phyloP scores from a whole-genome alignment of 192 early-diverging fungal species.

The Coemansia sp. region DNA sequence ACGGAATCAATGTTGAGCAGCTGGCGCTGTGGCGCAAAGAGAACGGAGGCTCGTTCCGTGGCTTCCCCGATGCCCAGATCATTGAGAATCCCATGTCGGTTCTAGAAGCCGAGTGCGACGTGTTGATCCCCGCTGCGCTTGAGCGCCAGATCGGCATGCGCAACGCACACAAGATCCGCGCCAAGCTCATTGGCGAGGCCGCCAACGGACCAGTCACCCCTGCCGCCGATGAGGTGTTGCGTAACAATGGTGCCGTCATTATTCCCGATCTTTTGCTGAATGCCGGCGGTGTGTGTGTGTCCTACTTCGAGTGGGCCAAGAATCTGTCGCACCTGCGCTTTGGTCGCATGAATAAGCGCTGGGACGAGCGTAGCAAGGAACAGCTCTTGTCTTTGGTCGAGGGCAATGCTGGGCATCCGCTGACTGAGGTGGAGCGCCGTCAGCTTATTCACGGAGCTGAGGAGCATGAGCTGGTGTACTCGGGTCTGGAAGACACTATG shows the following conservation, averaged over 20 bases:
- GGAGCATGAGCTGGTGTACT: constrained; percentile 82
- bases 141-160: constrained; percentile 75
- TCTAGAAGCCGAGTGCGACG: constrained; percentile 77
- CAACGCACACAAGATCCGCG: constrained; percentile 72
- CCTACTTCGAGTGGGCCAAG: constrained; percentile 84
- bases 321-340: constrained; percentile 82
- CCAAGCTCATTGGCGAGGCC: constrained; percentile 79
- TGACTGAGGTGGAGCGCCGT: constrained; percentile 72
- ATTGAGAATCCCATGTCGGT: constrained; percentile 56
- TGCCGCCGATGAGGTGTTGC: constrained; percentile 67
- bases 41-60: constrained; percentile 65
- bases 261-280: constrained; percentile 78
- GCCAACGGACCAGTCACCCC: constrained; percentile 82
- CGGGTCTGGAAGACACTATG: constrained; percentile 87
- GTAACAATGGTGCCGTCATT: constrained; percentile 59
- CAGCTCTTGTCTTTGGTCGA: constrained; percentile 72
- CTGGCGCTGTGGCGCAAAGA: constrained; percentile 63
- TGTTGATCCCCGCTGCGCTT: constrained; percentile 78
- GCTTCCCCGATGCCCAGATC: constrained; percentile 62
- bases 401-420: constrained; percentile 68
- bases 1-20: constrained; percentile 67
- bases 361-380: constrained; percentile 75
- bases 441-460: constrained; percentile 79
- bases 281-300: constrained; percentile 82
- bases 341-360: constrained; percentile 81